Conservation (phyloP, 2,329 filamentous ascomycete species). For the Phialemonium atrogriseum region DNA sequence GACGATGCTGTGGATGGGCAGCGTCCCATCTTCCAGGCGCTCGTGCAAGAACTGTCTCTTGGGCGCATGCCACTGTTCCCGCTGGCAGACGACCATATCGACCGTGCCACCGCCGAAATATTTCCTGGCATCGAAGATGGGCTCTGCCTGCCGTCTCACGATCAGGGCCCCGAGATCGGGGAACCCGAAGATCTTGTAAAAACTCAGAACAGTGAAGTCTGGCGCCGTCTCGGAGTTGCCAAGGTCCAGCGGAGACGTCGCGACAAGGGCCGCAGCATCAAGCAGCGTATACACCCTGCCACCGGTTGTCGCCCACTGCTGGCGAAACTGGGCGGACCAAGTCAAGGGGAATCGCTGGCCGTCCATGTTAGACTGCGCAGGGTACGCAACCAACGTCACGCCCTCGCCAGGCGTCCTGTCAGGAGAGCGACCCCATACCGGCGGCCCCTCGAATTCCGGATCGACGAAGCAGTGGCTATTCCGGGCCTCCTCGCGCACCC, state of each 20-base stretch:
- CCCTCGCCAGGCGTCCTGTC: constrained; percentile 18
- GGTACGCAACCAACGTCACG: constrained; percentile 61
- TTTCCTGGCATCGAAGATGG: constrained; percentile 54
- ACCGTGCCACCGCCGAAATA: constrained; percentile 97
- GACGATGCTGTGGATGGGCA: constrained; percentile 85
- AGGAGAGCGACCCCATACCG: too few relatives aligned
- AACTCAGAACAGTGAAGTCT: constrained; percentile 80
- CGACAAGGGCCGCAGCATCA: constrained; percentile 74
- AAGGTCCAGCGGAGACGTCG: constrained; percentile 70
- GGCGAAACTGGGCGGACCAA: constrained; percentile 12
- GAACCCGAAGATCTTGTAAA: constrained; percentile 98
- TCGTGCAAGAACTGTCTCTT: constrained; percentile 70
- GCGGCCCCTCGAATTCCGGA: constrained; percentile 7
- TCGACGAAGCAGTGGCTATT: constrained; percentile 62
- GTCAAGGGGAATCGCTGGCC: constrained; percentile 62
- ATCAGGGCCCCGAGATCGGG: constrained; percentile 83
- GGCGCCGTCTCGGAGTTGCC: constrained; percentile 52
- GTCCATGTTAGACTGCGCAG: constrained; percentile 90
- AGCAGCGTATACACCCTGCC: constrained; percentile 57
- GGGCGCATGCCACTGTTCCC: constrained; percentile 72
- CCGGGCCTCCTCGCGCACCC: constrained; percentile 63
- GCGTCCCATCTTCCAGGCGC: constrained; percentile 79
- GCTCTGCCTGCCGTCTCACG: constrained; percentile 61
- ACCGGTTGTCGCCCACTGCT: constrained; percentile 11
- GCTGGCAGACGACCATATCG: constrained; percentile 73